phyloP scores from a whole-genome alignment of 192 early-diverging fungal genomes.

The Mortierella claussenii region DNA sequence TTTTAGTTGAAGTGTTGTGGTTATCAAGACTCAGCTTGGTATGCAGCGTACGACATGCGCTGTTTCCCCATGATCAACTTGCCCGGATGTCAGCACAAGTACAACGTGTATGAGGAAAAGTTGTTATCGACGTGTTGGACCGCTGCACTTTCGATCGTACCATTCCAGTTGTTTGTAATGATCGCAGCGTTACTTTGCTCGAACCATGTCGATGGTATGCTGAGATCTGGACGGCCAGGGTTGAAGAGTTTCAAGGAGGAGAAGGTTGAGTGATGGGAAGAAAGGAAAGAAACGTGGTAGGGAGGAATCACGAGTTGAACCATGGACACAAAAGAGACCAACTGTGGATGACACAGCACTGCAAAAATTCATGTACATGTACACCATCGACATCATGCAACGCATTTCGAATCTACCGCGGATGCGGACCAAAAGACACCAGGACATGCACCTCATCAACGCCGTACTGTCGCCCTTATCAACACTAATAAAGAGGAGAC shows the following conservation, averaged over 20 bases:
- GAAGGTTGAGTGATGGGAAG: constrained; percentile 15
- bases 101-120: constrained; percentile 26
- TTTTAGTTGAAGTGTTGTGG: constrained; percentile 58
- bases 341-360: no score
- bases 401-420: no score
- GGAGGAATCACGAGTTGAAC: no score
- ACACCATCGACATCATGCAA: no score
- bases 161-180: constrained; percentile 52
- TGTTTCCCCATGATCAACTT: constrained; percentile 52
- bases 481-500: no score
- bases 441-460: no score
- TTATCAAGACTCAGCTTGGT: constrained; percentile 30
- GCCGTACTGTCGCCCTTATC: no score
- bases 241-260: constrained; percentile 49
- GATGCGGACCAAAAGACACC: no score
- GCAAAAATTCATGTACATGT: no score
- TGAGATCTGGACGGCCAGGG: constrained; percentile 36
- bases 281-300: constrained; percentile 5
- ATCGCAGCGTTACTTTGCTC: constrained; percentile 44
- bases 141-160: constrained; percentile 32
- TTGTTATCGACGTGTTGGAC: constrained; percentile 36
- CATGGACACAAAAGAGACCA: no score
- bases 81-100: constrained; percentile 55
- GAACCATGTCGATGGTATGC: constrained; percentile 50
- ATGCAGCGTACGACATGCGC: constrained; percentile 46